A percentile compares a stretch with the other conserved stretches of the same genome.
Evolutionary conservation across 768 basidiomycete species (phyloP).

Genomic region (Mycena vitilis): DNA sequence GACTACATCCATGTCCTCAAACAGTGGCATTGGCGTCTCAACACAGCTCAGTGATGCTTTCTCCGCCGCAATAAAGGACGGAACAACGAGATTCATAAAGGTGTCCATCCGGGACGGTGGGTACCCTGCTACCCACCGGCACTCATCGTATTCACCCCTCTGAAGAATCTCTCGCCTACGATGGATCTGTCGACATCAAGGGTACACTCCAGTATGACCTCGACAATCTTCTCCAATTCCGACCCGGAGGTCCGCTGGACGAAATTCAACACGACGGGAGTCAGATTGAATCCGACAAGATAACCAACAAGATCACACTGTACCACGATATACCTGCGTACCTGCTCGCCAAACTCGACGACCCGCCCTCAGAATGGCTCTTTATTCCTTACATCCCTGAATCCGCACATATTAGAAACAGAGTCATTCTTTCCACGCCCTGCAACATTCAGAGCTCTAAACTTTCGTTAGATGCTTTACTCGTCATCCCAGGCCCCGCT

Average conservation of each 20-base stretch:
- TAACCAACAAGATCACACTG: too few relatives aligned
- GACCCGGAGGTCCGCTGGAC: too few relatives aligned
- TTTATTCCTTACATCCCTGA: constrained; percentile 87
- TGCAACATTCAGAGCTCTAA: constrained; percentile 6
- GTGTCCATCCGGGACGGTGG: constrained; percentile 81
- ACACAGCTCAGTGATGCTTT: constrained; percentile 68
- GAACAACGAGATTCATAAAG: constrained; percentile 77
- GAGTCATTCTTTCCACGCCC: constrained; percentile 57
- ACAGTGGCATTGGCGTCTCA: constrained; percentile 77
- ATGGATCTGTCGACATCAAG: constrained; percentile 58
- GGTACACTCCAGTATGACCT: constrained; percentile 75
- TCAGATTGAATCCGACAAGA: too few relatives aligned
- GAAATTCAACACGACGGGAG: constrained; percentile 67
- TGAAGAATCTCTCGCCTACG: constrained; percentile 77
- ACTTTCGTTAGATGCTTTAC: constrained; percentile 79
- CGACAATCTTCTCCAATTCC: constrained; percentile 62
- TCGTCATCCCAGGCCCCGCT: constrained; percentile 81
- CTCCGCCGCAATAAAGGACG: constrained; percentile 64
- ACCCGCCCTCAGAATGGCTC: constrained; percentile 74
- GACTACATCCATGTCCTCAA: constrained; percentile 69
- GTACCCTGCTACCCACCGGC: constrained; percentile 37
- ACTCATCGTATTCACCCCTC: constrained; percentile 28
- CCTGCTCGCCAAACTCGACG: constrained; percentile 74
- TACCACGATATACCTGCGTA: constrained; percentile 79
- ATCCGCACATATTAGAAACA: constrained; percentile 80